Evolutionary conservation across 2,329 filamentous ascomycete species (phyloP).

Genomic region (Diplocarpon rosae): DNA sequence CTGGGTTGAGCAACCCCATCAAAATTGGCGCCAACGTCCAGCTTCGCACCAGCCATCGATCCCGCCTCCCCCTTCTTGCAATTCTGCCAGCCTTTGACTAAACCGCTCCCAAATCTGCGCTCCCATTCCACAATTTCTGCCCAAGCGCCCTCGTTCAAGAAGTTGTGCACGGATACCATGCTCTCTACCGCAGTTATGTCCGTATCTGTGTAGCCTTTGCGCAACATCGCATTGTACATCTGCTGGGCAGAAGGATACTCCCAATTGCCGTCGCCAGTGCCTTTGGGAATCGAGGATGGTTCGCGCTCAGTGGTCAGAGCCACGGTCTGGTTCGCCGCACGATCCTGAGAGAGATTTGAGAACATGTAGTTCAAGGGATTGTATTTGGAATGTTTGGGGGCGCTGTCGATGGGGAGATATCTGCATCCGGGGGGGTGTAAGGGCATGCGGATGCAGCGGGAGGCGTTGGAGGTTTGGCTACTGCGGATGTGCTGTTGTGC

Average conservation of each 20-base stretch:
- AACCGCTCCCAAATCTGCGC: conserved; percentile 65
- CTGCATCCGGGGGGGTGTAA: conserved; percentile 24
- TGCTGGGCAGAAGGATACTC: conserved; percentile 98
- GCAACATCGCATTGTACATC: conserved; percentile 97
- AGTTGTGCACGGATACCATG: conserved; percentile 98
- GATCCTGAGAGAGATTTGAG: conserved; percentile 68
- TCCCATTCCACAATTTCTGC: conserved; percentile 92
- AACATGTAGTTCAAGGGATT: conserved; percentile 96
- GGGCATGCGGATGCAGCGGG: conserved; percentile 26
- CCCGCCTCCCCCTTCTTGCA: conserved; percentile 67
- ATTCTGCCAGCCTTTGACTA: conserved; percentile 60
- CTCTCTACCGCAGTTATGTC: conserved; percentile 86
- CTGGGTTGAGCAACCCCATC: conserved; percentile 52
- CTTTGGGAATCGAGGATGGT: conserved; percentile 81
- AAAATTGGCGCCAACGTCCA: conserved; percentile 39
- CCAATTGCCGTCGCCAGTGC: conserved; percentile 71
- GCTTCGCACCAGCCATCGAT: conserved; percentile 31
- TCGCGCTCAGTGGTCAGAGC: conserved; percentile 72
- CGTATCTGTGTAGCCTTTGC: conserved; percentile 93
- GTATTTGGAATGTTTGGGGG: conserved; percentile 48
- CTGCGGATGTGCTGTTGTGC: conserved; percentile 38
- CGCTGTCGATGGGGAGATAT: conserved; percentile 19
- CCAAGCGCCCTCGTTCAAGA: conserved; percentile 96
- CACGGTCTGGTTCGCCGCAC: conserved; percentile 59
- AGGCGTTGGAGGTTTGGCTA: conserved; percentile 20